Evolutionary conservation across 306 rosid species (phyloP), one percentile per base, ranked within the genome.

Genomic region (Sindora glabra): DNA sequence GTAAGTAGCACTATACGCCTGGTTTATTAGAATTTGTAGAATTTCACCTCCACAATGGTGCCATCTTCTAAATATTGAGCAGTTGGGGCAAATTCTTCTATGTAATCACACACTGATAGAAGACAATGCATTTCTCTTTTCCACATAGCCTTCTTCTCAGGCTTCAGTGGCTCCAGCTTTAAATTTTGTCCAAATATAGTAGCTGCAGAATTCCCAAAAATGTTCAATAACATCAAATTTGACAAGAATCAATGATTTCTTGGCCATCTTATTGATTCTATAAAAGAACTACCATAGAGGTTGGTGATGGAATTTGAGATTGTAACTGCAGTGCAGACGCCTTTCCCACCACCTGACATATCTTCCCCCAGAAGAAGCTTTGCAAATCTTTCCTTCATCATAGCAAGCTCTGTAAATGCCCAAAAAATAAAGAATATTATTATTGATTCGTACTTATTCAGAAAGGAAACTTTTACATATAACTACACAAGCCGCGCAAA

Each of bases 331-430:
- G 99, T 89, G 58, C 86, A 79, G 27, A 94, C 99, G 4, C 99
- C 99, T 71, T 89, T 94, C 10, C 99, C 99, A 56, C 97, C 77
- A 32, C 99, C 97, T 1, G 97, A 94, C 99, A 94, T 89, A 74
- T 94, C 99, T 74, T 94, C 99, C 47, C 99, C 97, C 1, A 94
- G 46, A 52, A 94, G 79, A 58, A 94, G 95, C 64, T 94, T 94
- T 5, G 99, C 76, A 56, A 94, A 86, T 80, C 84, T 86, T 73
- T 89, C 97, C 77, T 79, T 94, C 90, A 86, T 86, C 77, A 71
- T 38, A 65, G 86, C 97, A 40, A 86, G 69, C 74, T 82, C 99
- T 94, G 73, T 56, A 19, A 66, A 21, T 14, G 56, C 48, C 25
- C 64, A 51, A 26, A 66, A 19, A 61, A 24, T 50, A 17, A 61